Conservation (phyloP, 257 asterid genomes). For the Penstemon barbatus region DNA sequence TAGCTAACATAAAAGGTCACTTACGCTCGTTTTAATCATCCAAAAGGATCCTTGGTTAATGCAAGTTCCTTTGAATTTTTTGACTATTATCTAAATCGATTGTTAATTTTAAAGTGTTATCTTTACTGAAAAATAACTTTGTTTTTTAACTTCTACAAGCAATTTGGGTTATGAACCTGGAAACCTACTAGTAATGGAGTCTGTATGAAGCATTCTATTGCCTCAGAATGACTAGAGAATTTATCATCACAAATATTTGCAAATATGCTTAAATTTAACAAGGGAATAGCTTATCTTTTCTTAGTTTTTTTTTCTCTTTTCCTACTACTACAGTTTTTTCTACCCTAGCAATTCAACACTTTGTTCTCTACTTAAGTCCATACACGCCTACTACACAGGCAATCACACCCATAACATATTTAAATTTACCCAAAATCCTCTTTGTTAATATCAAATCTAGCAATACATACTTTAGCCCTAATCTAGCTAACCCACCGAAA, state of each 20-base stretch:
- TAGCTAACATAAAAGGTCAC: conserved; percentile 3
- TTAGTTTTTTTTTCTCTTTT: not conserved
- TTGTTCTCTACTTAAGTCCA: not conserved
- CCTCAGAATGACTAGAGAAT: not conserved
- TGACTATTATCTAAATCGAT: not conserved
- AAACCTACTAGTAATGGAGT: not conserved
- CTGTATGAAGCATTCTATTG: not conserved
- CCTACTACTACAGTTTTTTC: not conserved
- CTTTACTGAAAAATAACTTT: not conserved
- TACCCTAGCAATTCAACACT: not conserved
- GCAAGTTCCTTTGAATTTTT: not conserved
- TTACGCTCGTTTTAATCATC: not conserved
- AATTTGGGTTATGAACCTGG: not conserved
- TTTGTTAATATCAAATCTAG: conserved; percentile 1
- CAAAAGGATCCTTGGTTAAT: not conserved
- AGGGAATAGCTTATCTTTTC: not conserved
- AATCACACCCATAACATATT: conserved; percentile 6
- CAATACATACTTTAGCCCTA: not conserved
- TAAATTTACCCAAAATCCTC: not conserved
- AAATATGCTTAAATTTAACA: not conserved
- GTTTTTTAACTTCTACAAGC: not conserved
- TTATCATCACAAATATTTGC: not conserved
- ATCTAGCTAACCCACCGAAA: conserved; percentile 2
- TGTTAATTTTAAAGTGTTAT: not conserved
- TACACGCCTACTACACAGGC: not conserved